phyloP scores from a whole-genome alignment of 2,329 filamentous ascomycete species.

The Annulohypoxylon truncatum region DNA sequence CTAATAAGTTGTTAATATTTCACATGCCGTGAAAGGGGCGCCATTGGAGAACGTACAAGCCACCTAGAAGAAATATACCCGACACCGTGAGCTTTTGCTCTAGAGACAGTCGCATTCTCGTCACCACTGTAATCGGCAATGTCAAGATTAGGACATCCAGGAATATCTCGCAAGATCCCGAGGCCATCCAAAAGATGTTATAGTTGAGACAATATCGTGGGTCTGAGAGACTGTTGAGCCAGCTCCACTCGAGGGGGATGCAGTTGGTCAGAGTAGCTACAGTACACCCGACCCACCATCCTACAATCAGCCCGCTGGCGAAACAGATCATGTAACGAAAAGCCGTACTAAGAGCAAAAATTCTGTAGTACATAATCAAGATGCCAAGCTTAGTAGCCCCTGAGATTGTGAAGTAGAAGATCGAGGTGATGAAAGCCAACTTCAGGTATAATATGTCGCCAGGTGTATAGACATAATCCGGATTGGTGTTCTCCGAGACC shows the following conservation, averaged over 20 bases:
- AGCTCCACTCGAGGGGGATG: conserved; percentile 39
- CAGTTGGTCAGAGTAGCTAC: conserved; percentile 43
- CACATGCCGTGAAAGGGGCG: too few relatives aligned
- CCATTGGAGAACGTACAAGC: conserved; percentile 21
- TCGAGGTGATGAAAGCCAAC: too few relatives aligned
- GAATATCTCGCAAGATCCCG: conserved; percentile 30
- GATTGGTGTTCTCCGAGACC: too few relatives aligned
- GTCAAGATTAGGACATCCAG: conserved; percentile 37
- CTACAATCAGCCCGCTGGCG: conserved; percentile 30
- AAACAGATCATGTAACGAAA: conserved; percentile 44
- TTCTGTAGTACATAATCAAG: conserved; percentile 50
- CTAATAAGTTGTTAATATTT: not conserved
- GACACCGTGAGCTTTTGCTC: conserved; percentile 24
- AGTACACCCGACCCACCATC: conserved; percentile 43
- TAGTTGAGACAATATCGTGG: conserved; percentile 40
- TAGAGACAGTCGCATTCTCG: conserved; percentile 21
- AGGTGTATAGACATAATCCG: too few relatives aligned
- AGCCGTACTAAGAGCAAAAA: conserved; percentile 44
- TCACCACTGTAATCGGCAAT: conserved; percentile 32
- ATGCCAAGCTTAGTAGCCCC: too few relatives aligned
- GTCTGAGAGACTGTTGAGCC: conserved; percentile 28
- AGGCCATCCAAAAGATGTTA: conserved; percentile 38
- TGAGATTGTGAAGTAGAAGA: too few relatives aligned
- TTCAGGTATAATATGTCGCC: too few relatives aligned
- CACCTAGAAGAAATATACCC: conserved; percentile 35